A percentile compares a stretch with the other conserved stretches of the same genome.
phyloP scores from a whole-genome alignment of 2,329 filamentous ascomycete genomes.

The Rachicladosporium sp. region DNA sequence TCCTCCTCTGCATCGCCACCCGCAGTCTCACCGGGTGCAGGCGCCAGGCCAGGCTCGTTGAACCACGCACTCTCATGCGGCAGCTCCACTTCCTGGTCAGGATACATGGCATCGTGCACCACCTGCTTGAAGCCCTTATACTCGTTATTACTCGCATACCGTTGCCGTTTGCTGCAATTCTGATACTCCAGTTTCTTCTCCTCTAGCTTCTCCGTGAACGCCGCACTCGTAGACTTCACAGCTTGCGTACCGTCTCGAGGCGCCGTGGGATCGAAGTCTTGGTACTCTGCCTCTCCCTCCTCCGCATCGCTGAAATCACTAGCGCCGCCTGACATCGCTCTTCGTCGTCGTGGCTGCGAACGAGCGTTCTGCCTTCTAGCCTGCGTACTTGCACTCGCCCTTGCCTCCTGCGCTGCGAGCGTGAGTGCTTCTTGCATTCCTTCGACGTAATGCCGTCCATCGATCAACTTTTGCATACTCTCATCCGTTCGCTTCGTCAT shows the following conservation, averaged over 20 bases:
- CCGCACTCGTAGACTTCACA: slow-evolving; percentile 22
- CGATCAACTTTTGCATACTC: slow-evolving; percentile 45
- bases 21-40: slow-evolving; percentile 29
- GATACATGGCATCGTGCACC: slow-evolving; percentile 49
- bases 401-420: slow-evolving; percentile 28
- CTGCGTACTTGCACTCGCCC: slow-evolving; percentile 24
- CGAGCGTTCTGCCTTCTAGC: slow-evolving; percentile 22
- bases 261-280: slow-evolving; percentile 29
- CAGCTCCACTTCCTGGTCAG: slow-evolving; percentile 38
- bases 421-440: slow-evolving; percentile 32
- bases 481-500: slow-evolving; percentile 46
- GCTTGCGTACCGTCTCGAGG: slow-evolving; percentile 25
- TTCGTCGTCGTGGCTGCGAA: slow-evolving; percentile 18
- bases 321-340: slow-evolving; percentile 3
- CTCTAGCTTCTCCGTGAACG: slow-evolving; percentile 27
- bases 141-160: slow-evolving; percentile 48
- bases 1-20: slow-evolving; percentile 32
- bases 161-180: slow-evolving; percentile 22
- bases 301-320: slow-evolving; percentile 9
- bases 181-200: slow-evolving; percentile 33
- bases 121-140: slow-evolving; percentile 50
- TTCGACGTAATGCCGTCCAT: slow-evolving; percentile 38
- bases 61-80: slow-evolving; percentile 53
- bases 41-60: slow-evolving; percentile 33
- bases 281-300: slow-evolving; percentile 19